Evolutionary conservation across 441 rosid genomes (phyloP), one percentile per base, ranked within the genome.

Genomic region (Bocquillonia castaneifolia): DNA sequence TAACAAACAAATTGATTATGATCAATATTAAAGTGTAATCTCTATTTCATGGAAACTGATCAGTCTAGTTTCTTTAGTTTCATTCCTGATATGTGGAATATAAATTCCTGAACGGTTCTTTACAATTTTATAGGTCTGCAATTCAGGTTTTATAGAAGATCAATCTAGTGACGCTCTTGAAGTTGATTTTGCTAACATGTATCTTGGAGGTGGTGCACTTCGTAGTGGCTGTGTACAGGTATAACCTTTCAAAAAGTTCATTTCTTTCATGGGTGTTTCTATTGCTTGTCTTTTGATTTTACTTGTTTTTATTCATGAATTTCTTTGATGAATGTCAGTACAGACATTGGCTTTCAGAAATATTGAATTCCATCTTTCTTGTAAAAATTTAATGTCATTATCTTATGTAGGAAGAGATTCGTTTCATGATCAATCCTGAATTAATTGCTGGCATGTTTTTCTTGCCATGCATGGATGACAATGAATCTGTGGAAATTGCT

Each of bases 351-450:
- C 23, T 70, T 31, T 50, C 47, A 32, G n/a, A 70, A 39, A 42
- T 64, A 6, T 48, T 57, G 26, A 50, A 32, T 15, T 34, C 32
- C 23, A 29, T 29, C 52, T 23, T 47, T 17, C 34, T 15, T 58
- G 70, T 51, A 15, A 66, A 47, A 54, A 44, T 44, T 23, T 47
- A 12, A 72, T 66, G 10, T 70, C 36, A 10, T 59, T 23, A 42
- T 57, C 60, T 71, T 58, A 20, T 77, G 75, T 78, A 91, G 99
- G 99, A 93, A 84, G 99, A 94, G 82, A 90, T 94, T 71, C 96
- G 91, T 69, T 91, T 93, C 85, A 86, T 93, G 97, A 84, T 89
- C 79, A 88, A 84, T 84, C 99, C 97, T 50, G 97, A 94, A 76
- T 79, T 94, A 76, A 86, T 94, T 66, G 90, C 87, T 23, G 87